Conservation (phyloP, 2,329 filamentous ascomycete genomes). For the Sclerotinia borealis region DNA sequence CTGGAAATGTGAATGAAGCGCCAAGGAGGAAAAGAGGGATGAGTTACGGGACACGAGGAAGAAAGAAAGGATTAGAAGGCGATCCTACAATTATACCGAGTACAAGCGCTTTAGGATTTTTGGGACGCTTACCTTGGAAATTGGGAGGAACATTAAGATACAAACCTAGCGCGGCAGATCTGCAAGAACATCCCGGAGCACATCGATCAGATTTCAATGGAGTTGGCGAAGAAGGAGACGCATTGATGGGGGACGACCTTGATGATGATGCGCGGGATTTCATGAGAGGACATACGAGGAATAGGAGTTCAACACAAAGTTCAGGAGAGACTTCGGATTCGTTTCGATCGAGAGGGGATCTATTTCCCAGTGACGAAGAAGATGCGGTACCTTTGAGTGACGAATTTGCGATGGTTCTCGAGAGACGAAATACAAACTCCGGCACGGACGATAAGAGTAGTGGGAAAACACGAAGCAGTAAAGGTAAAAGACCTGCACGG, state of each 20-base stretch:
- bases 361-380: conserved; percentile 80
- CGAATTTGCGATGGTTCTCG: conserved; percentile 80
- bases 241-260: conserved; percentile 53
- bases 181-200: conserved; percentile 75
- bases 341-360: conserved; percentile 77
- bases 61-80: conserved; percentile 49
- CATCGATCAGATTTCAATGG: conserved; percentile 36
- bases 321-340: conserved; percentile 82
- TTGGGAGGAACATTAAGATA: conserved; percentile 79
- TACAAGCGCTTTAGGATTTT: conserved; percentile 77
- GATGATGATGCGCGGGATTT: conserved; percentile 19
- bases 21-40: conserved; percentile 72
- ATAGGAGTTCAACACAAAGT: conserved; percentile 65
- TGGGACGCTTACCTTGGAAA: conserved; percentile 78
- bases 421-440: conserved; percentile 56
- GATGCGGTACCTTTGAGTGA: conserved; percentile 91
- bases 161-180: conserved; percentile 81
- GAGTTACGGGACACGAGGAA: conserved; percentile 75
- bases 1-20: conserved; percentile 47
- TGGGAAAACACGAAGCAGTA: conserved; percentile 54
- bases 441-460: conserved; percentile 65
- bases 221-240: conserved; percentile 54
- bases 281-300: conserved; percentile 38
- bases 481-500: conserved; percentile 45
- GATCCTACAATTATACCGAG: conserved; percentile 89